Evolutionary conservation across 75 land plant species (phyloP).

Genomic region (Selaginella moellendorffii): DNA sequence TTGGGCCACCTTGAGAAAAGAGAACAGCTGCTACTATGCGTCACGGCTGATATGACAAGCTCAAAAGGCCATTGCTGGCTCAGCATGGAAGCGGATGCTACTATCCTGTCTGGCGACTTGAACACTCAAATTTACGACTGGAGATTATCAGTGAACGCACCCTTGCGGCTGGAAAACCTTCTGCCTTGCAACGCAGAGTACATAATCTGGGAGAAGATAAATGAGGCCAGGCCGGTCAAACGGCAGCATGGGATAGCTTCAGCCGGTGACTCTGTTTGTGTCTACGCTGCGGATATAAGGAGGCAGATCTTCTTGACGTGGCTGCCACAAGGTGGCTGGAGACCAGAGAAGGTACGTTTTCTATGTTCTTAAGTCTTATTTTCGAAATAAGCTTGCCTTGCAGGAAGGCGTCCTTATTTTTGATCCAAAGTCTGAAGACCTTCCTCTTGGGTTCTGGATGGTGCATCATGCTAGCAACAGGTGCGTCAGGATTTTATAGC

Average conservation of each 20-base stretch:
- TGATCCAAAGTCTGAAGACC: slow-evolving; percentile 38
- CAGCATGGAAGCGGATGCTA: slow-evolving; percentile 65
- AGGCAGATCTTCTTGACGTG: slow-evolving; percentile 61
- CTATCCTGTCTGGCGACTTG: slow-evolving; percentile 61
- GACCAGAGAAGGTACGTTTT: slow-evolving; percentile 76
- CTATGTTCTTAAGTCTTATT: too few relatives aligned
- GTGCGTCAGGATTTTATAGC: slow-evolving; percentile 17
- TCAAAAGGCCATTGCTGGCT: slow-evolving; percentile 51
- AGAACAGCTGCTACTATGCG: slow-evolving; percentile 43
- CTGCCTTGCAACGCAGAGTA: slow-evolving; percentile 79
- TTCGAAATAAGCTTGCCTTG: too few relatives aligned
- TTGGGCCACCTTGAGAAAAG: slow-evolving; percentile 66
- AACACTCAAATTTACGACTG: slow-evolving; percentile 82
- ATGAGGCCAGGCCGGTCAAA: slow-evolving; percentile 35
- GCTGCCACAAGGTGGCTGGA: slow-evolving; percentile 86
- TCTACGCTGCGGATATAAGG: slow-evolving; percentile 64
- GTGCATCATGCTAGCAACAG: slow-evolving; percentile 56
- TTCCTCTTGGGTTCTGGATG: slow-evolving; percentile 72
- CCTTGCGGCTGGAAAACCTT: slow-evolving; percentile 75
- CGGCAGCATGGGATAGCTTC: slow-evolving; percentile 47
- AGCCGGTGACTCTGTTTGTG: slow-evolving; percentile 38
- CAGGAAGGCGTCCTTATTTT: slow-evolving; percentile 66
- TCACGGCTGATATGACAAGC: slow-evolving; percentile 10
- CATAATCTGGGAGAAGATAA: slow-evolving; percentile 69
- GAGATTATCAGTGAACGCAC: slow-evolving; percentile 69